Evolutionary conservation across 2,329 filamentous ascomycete species (phyloP), one percentile per base, ranked within the genome.

Genomic region (Fusarium abutilonis): DNA sequence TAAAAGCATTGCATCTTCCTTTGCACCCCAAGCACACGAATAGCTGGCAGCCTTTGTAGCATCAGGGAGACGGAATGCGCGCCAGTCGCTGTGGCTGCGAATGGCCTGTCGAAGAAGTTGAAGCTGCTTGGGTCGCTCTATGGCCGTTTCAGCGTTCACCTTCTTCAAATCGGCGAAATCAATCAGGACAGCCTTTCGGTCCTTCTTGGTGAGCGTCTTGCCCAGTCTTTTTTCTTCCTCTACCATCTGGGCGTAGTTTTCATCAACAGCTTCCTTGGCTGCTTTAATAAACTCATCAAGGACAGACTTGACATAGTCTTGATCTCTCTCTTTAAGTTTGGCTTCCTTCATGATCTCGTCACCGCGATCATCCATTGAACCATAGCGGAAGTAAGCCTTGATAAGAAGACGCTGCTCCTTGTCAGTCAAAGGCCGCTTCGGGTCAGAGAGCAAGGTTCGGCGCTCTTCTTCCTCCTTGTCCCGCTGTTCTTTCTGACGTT

Each of bases 1-100:
- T 52, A 96, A 90, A 43, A 99, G 87, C 95, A 99, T 99, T 47
- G 92, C 95, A 74, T 99, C 95, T 76, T 99, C 95, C 60, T 90
- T 89, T 2, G 92, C 88, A 47, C 93, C 93, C 95, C 95, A 99
- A 23, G 91, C 82, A 72, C 93, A 97, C 40, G 89, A 91, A 77
- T 98, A 99, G 71, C 92, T 90, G 3, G 95, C 93, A 19, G 89
- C 88, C 74, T 99, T 99, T 11, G 91, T 93, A 3, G 95, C 95
- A 72, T 98, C 94, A 1, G 91, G 87, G 28, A 99, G 86, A 19
- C 93, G 89, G 78, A 97, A 99, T 41, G 85, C 89, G 68, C 83
- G 86, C 78, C 87, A 90, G 69, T 97, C 92, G 17, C 86, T 73
- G 19, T 82, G 77, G 41, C 86, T 84, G n/a, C 75, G 77, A 31